Conservation (phyloP, 805 yeast genomes). For the Saccharomyces mikatae region DNA sequence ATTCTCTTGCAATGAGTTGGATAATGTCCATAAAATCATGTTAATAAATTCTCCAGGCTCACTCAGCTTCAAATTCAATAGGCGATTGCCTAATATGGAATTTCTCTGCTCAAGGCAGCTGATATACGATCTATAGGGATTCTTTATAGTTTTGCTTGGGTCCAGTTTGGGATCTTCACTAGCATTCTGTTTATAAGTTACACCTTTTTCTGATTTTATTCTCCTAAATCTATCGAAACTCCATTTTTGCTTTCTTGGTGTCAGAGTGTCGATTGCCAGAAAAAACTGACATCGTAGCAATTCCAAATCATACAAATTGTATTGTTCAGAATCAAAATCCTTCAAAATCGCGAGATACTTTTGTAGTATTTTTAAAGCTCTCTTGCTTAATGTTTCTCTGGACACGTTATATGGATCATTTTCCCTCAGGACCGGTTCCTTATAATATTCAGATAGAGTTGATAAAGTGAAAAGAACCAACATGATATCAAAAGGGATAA, state of each 20-base stretch:
- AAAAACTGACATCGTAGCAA: slow-evolving; percentile 28
- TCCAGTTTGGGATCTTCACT: background rate
- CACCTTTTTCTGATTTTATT: slow-evolving; percentile 7
- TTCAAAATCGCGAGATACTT: slow-evolving; percentile 14
- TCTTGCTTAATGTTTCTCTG: slow-evolving; percentile 24
- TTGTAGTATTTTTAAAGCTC: slow-evolving; percentile 30
- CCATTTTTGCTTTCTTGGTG: slow-evolving; percentile 3
- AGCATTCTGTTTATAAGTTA: background rate
- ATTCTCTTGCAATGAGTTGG: slow-evolving; percentile 13
- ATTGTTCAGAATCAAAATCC: slow-evolving; percentile 11
- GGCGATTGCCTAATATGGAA: slow-evolving; percentile 14
- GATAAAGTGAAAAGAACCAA: slow-evolving; percentile 32
- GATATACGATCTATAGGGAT: slow-evolving; percentile 21
- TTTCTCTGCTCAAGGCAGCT: slow-evolving; percentile 15
- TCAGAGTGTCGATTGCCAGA: slow-evolving; percentile 16
- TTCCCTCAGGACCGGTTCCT: slow-evolving; percentile 16
- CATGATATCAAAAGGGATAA: slow-evolving; percentile 32
- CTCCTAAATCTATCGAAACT: slow-evolving; percentile 7
- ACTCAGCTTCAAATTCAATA: slow-evolving; percentile 14
- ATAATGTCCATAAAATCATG: slow-evolving; percentile 23
- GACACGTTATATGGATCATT: slow-evolving; percentile 25
- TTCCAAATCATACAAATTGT: slow-evolving; percentile 15
- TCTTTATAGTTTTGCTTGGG: background rate
- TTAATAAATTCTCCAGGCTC: slow-evolving; percentile 21
- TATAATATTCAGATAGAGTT: slow-evolving; percentile 28